Conservation (phyloP, 2,329 filamentous ascomycete species). For the Calonectria multiphialidica region DNA sequence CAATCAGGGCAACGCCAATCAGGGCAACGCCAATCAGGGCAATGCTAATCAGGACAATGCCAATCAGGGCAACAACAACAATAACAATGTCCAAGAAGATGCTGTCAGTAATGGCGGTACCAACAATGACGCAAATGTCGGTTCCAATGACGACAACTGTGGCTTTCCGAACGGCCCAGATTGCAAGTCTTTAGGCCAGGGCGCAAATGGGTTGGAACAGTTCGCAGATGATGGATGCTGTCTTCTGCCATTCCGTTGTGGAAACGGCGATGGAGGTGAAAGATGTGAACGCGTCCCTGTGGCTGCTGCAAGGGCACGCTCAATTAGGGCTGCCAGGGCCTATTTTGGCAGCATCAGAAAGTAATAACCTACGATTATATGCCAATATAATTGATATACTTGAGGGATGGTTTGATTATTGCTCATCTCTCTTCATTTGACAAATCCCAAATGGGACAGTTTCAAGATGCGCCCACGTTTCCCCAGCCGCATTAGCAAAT, state of each 20-base stretch:
- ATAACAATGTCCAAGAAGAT: background rate
- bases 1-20: too few relatives aligned
- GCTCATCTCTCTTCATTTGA: too few relatives aligned
- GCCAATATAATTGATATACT: too few relatives aligned
- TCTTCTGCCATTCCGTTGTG: constrained; percentile 17
- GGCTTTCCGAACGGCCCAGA: constrained; percentile 15
- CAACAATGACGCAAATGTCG: background rate
- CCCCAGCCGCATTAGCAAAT: too few relatives aligned
- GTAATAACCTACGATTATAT: too few relatives aligned
- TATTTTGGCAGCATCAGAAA: background rate
- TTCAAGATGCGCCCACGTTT: too few relatives aligned
- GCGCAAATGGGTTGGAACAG: constrained; percentile 15
- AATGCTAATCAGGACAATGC: too few relatives aligned
- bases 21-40: too few relatives aligned
- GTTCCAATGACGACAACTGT: background rate
- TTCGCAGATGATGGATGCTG: constrained; percentile 20
- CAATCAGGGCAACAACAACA: too few relatives aligned
- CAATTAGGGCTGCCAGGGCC: background rate
- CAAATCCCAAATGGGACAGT: too few relatives aligned
- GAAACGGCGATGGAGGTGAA: constrained; percentile 8
- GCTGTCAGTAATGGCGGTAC: background rate
- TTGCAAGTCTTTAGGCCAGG: constrained; percentile 8
- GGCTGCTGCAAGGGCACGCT: background rate
- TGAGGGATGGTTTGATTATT: too few relatives aligned
- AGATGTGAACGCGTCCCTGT: constrained; percentile 1